Conservation (phyloP, 1,284 basidiomycete species). For the Gomphus bonarii region DNA sequence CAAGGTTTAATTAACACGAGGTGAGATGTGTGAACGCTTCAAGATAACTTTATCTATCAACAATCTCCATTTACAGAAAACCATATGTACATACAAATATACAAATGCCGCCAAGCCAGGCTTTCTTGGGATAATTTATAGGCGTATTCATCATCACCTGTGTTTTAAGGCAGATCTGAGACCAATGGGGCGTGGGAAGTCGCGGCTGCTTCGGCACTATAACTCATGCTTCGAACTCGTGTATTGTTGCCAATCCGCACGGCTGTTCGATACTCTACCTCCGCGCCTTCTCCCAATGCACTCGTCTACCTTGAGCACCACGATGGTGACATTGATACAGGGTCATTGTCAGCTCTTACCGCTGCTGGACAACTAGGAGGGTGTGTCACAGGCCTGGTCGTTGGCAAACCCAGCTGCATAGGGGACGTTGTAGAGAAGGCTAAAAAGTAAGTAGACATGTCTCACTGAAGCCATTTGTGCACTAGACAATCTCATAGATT, state of each 20-base stretch:
- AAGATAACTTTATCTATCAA: too few relatives aligned
- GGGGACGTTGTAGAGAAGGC: slow-evolving; percentile 62
- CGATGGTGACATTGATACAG: slow-evolving; percentile 72
- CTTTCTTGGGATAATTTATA: too few relatives aligned
- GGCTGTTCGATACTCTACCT: slow-evolving; percentile 32
- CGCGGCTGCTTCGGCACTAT: neutral
- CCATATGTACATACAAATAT: neutral
- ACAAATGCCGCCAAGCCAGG: too few relatives aligned
- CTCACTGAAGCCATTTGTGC: neutral
- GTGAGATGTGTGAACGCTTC: too few relatives aligned
- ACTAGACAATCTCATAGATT: slow-evolving; percentile 24
- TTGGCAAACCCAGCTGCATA: slow-evolving; percentile 69
- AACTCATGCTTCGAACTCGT: slow-evolving; percentile 5
- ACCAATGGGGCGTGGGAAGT: neutral
- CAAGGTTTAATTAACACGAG: too few relatives aligned
- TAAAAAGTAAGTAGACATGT: slow-evolving; percentile 52
- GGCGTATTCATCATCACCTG: too few relatives aligned
- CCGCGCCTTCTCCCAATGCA: slow-evolving; percentile 49
- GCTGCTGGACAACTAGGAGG: slow-evolving; percentile 83
- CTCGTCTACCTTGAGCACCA: slow-evolving; percentile 87
- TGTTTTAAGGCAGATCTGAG: too few relatives aligned
- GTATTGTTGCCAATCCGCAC: neutral
- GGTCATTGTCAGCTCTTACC: slow-evolving; percentile 82
- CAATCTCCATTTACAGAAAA: too few relatives aligned
- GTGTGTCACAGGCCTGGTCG: slow-evolving; percentile 79